Percentiles rank a stretch among this genome's conserved stretches.
These are phyloP conservation scores for Gossypium aridum DNA, from an alignment of 441 rosid genomes.

Conservation along the genomic window DNA sequence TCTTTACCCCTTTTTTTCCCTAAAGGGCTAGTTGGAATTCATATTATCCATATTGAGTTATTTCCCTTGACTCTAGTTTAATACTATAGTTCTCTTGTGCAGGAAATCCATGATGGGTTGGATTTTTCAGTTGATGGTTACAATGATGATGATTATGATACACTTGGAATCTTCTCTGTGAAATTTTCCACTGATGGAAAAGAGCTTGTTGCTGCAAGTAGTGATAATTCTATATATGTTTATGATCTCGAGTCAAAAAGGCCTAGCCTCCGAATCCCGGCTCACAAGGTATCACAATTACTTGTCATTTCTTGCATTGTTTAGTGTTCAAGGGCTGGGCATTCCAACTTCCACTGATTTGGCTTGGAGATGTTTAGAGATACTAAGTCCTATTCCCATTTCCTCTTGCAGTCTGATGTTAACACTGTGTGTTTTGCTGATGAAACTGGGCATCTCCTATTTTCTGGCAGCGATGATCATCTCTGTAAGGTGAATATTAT, in stretches of 20 bases:
- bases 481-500: conserved; percentile 46
- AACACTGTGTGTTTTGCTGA: conserved; percentile 73
- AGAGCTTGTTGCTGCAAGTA: conserved; percentile 76
- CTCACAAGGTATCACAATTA: conserved; percentile 40
- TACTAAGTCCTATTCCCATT: conserved; percentile 1
- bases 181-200: conserved; percentile 84
- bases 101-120: conserved; percentile 85
- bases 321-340: neutral
- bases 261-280: conserved; percentile 38
- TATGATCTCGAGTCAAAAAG: conserved; percentile 49
- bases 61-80: neutral
- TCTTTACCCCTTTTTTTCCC: neutral
- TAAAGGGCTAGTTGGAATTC: neutral
- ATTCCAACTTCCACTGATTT: neutral
- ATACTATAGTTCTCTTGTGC: conserved; percentile 9
- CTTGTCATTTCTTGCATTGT: neutral
- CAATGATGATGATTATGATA: conserved; percentile 24
- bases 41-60: neutral
- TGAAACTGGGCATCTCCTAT: conserved; percentile 56
- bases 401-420: conserved; percentile 50
- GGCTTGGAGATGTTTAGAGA: neutral
- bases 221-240: conserved; percentile 47
- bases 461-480: conserved; percentile 61
- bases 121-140: conserved; percentile 28
- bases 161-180: conserved; percentile 70